Conservation (phyloP, 73 alveolate genomes). For the Paramecium biaurelia region DNA sequence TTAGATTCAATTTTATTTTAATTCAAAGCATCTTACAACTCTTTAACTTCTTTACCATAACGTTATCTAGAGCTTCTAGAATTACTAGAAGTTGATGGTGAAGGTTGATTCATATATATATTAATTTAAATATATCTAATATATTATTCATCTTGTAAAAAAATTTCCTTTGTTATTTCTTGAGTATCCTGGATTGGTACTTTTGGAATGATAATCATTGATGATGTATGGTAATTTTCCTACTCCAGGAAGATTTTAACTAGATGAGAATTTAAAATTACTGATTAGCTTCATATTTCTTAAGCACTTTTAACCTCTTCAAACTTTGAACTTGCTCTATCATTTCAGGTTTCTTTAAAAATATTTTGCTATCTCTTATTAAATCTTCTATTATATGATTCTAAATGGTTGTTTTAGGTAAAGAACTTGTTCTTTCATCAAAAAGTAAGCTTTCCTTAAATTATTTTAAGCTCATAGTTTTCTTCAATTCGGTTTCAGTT, state of each 20-base stretch:
- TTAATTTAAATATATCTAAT: not conserved
- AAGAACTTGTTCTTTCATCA: conserved; percentile 61
- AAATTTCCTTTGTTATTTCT: conserved; percentile 53
- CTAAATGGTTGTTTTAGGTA: conserved; percentile 57
- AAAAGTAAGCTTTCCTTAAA: conserved; percentile 53
- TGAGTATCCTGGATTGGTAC: conserved; percentile 58
- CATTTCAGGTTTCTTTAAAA: conserved; percentile 17
- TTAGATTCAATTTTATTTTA: conserved; percentile 33
- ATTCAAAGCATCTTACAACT: conserved; percentile 36
- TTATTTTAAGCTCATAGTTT: not conserved
- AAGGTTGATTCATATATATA: conserved; percentile 15
- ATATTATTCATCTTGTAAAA: conserved; percentile 50
- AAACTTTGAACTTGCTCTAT: conserved; percentile 31
- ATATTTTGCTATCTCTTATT: conserved; percentile 29
- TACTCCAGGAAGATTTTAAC: conserved; percentile 39
- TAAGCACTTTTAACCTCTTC: conserved; percentile 42
- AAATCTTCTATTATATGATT: conserved; percentile 52
- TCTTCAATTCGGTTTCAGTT: not conserved
- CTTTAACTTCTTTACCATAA: conserved; percentile 50
- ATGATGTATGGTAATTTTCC: conserved; percentile 59
- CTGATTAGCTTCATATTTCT: conserved; percentile 48
- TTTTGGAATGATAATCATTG: conserved; percentile 61
- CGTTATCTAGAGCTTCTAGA: conserved; percentile 32
- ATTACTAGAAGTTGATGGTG: not conserved
- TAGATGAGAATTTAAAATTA: not conserved